Evolutionary conservation across 164 flowering plant genomes (phyloP), one percentile per base, ranked within the genome.

Genomic region (Chloranthus sessilifolius): DNA sequence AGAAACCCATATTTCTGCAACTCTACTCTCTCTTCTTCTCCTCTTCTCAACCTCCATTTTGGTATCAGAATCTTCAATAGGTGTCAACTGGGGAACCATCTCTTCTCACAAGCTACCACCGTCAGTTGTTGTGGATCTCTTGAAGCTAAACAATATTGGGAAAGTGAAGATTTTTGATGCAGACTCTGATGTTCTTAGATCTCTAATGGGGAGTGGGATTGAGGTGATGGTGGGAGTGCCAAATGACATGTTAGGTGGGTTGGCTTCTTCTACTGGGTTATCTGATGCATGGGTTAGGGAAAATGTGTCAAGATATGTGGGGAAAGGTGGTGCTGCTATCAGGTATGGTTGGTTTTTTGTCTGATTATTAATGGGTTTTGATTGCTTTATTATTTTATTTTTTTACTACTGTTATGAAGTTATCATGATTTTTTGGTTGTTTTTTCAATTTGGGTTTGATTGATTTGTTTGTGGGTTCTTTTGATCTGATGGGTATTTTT

Each of bases 141-240:
- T n/a, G 66, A 76, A 72, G 48, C 66, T 60, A 3, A 91, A 91
- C 72, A 74, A 66, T 59, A 78, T 88, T 26, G 34, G 55, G 23
- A 91, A 83, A 54, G 95, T 88, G 53, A 91, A 91, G 83, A 68
- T 88, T 4, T 91, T 91, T 55, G 92, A 80, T 30, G 83, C 96
- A 0, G 95, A 91, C 62, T 82, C 83, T 15, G 52, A 3, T 56
- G 70, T 10, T 28, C 59, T 91, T 1, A 51, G 11, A 19, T 81
- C 82, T 49, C 58, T 91, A 0, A 68, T 55, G 77, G 92, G 92
- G 11, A 72, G 66, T 65, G 84, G 82, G 56, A 81, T 91, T 62
- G 62, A 91, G 64, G 90, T 91, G 26, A 85, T 88, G 95, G 71
- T 85, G 30, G 98, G 96, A n/a, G 79, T 91, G 12, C n/a, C 88